Conservation (phyloP, 129 eudicot genomes). For the Silybum marianum region DNA sequence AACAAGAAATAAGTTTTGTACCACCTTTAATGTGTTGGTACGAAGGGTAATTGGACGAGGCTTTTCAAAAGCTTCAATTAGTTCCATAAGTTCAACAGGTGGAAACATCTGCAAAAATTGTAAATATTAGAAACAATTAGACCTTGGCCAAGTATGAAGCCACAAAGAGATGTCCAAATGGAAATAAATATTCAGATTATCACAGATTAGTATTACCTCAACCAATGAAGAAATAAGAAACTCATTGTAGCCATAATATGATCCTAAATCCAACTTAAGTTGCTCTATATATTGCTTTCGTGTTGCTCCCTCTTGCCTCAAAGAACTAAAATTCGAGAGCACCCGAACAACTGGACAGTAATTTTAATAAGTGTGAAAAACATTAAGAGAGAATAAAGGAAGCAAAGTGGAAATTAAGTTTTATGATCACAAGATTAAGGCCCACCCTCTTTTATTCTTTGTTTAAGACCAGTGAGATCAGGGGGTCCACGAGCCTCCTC, state of each 20-base stretch:
- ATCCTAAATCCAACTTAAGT: conserved; percentile 70
- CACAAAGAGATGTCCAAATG: not conserved
- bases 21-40: conserved; percentile 88
- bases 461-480: conserved; percentile 78
- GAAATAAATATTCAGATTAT: not conserved
- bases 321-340: conserved; percentile 69
- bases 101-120: conserved; percentile 75
- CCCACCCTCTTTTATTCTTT: conserved; percentile 91
- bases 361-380: not conserved
- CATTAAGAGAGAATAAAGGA: not conserved
- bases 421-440: conserved; percentile 6
- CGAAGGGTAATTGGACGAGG: conserved; percentile 87
- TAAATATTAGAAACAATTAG: not conserved
- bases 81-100: conserved; percentile 87
- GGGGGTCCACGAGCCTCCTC: conserved; percentile 86
- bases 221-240: conserved; percentile 73
- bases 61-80: conserved; percentile 97
- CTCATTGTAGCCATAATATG: conserved; percentile 94
- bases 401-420: not conserved
- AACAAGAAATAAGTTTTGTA: not conserved
- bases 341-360: conserved; percentile 67
- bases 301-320: conserved; percentile 81
- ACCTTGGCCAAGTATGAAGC: not conserved
- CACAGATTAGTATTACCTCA: conserved; percentile 64
- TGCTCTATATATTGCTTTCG: conserved; percentile 82